Conservation (phyloP, 192 early-diverging fungal species). For the Umbelopsis sp. region DNA sequence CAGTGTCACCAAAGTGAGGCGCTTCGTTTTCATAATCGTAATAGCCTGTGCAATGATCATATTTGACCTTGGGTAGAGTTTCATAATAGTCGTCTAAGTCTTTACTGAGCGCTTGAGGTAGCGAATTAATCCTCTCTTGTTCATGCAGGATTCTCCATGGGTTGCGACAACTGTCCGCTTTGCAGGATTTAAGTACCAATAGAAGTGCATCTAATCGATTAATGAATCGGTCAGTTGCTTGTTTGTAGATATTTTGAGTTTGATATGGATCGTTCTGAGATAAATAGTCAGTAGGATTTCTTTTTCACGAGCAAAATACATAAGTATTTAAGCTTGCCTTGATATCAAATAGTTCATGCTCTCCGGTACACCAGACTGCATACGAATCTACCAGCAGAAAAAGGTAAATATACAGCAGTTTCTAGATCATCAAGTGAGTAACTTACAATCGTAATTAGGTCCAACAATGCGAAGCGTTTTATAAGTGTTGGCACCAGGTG, state of each 20-base stretch:
- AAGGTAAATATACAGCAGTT: background rate
- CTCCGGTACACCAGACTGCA: slow-evolving; percentile 59
- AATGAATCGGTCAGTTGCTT: slow-evolving; percentile 35
- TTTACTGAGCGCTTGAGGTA: slow-evolving; percentile 50
- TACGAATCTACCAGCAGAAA: slow-evolving; percentile 38
- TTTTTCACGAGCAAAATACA: background rate
- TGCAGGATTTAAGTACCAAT: slow-evolving; percentile 52
- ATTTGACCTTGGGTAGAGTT: slow-evolving; percentile 43
- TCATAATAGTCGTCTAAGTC: slow-evolving; percentile 56
- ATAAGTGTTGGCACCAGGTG: slow-evolving; percentile 47
- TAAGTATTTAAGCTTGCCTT: slow-evolving; percentile 8
- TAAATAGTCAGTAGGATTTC: background rate
- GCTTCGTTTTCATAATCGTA: slow-evolving; percentile 24
- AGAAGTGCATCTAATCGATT: slow-evolving; percentile 62
- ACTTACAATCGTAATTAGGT: slow-evolving; percentile 46
- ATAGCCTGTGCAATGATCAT: slow-evolving; percentile 27
- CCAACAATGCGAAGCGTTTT: slow-evolving; percentile 58
- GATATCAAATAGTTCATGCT: slow-evolving; percentile 60
- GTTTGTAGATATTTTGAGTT: slow-evolving; percentile 54
- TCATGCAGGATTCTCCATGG: slow-evolving; percentile 59
- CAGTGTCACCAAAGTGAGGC: slow-evolving; percentile 26
- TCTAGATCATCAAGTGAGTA: background rate
- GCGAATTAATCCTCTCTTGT: slow-evolving; percentile 27
- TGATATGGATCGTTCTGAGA: slow-evolving; percentile 57
- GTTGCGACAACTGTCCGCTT: slow-evolving; percentile 54